Conservation (phyloP, 148 eudicot species). For the Rhododendron williamsianum region DNA sequence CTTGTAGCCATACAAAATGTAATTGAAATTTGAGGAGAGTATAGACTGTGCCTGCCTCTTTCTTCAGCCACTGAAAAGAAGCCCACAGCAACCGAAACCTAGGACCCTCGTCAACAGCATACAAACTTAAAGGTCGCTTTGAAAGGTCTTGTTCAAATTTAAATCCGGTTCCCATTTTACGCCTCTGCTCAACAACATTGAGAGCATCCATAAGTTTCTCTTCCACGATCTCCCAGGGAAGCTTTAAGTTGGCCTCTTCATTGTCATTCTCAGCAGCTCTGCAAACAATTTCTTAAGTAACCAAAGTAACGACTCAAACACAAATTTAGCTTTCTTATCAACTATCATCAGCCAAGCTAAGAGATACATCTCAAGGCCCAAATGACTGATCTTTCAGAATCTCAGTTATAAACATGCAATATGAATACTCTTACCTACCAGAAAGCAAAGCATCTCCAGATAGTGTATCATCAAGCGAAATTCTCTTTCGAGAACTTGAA, state of each 20-base stretch:
- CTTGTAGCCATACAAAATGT: background rate
- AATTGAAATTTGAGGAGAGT: background rate
- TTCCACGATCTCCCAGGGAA: constrained; percentile 68
- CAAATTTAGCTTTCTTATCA: background rate
- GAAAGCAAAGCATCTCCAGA: constrained; percentile 43
- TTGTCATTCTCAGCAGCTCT: constrained; percentile 37
- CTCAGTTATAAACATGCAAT: constrained; percentile 19
- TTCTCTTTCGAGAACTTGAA: constrained; percentile 29
- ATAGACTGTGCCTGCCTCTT: constrained; percentile 58
- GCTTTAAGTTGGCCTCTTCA: constrained; percentile 24
- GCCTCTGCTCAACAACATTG: constrained; percentile 40
- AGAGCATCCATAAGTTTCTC: constrained; percentile 63
- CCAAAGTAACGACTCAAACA: background rate
- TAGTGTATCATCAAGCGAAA: constrained; percentile 25
- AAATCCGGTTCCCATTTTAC: constrained; percentile 21
- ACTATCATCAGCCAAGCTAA: background rate
- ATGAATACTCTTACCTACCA: constrained; percentile 75
- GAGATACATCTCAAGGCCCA: constrained; percentile 4
- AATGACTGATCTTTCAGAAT: background rate
- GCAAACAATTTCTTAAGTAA: constrained; percentile 20
- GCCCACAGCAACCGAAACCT: constrained; percentile 72
- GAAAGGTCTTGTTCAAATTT: constrained; percentile 31
- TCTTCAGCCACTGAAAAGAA: constrained; percentile 72
- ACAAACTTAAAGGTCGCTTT: constrained; percentile 62
- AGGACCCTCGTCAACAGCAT: constrained; percentile 69